Evolutionary conservation across 805 yeast species (phyloP), one percentile per base, ranked within the genome.

Genomic region (Ogataea pini): DNA sequence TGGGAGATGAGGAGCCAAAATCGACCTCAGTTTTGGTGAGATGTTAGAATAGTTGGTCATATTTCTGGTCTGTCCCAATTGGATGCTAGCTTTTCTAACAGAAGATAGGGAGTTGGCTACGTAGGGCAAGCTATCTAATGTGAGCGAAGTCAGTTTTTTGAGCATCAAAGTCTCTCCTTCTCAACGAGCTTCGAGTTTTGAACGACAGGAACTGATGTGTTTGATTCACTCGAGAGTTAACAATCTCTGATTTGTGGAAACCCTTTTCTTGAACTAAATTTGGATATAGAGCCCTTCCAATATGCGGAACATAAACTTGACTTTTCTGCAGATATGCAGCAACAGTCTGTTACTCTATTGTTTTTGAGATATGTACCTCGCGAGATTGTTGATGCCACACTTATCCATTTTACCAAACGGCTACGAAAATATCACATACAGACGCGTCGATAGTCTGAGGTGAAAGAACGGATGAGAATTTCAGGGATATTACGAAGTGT

Each of bases 1-100:
- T 1, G 79, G 79, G 24, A 69, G 58, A 49, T 66, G 68, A 13
- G 66, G 56, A 3, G 49, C 48, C 31, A 69, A 27, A 10, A 69
- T 55, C 13, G 56, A 43, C 13, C 55, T 44, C 14, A 66, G 36
- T 17, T 60, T 55, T 3, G 61, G 41, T 3, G 67, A 62, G 12
- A 64, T 43, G 36, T 66, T 51, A 1, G 68, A 66, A 29, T 65
- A 65, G 13, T 37, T 25, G 16, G 57, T 34, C 56, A 54, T 54
- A 14, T 22, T 36, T 36, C 36, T 20, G 36, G 36, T 44, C 4
- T 4, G 34, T 13, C 22, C 9, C 20, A 24, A 20, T 18, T 10
- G 13, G 44, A 27, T 42, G 37, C 27, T 20, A 13, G 36, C 28
- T n/a, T 27, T 39, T 13, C n/a, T n/a, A 18, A 34, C 7, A 18